Percentiles rank a stretch among this genome's conserved stretches.
Conservation (phyloP, 768 basidiomycete species). For the Atractiella rhizophila region DNA sequence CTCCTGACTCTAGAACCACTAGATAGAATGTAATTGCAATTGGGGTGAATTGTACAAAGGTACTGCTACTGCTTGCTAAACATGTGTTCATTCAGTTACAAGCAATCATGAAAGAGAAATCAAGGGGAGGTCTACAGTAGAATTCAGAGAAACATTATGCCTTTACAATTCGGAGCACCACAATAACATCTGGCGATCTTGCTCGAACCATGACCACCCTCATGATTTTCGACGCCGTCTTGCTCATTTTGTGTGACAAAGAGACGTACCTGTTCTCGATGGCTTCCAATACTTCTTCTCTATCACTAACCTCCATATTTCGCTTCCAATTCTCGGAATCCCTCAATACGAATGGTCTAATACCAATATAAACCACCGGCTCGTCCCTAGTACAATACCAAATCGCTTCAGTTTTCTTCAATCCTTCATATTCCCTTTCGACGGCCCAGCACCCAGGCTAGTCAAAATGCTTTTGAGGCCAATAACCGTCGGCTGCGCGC, state of each 20-base stretch:
- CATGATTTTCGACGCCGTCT: too few species aligned
- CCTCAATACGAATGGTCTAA: slow-evolving; percentile 71
- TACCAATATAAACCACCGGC: slow-evolving; percentile 66
- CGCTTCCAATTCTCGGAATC: slow-evolving; percentile 58
- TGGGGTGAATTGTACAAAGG: too few species aligned
- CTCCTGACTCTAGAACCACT: slow-evolving; percentile 68
- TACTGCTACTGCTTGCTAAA: too few species aligned
- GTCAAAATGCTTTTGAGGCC: slow-evolving; percentile 75
- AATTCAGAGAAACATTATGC: too few species aligned
- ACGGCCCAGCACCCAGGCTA: slow-evolving; percentile 28
- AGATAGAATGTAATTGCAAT: slow-evolving; percentile 91
- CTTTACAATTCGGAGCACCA: too few species aligned
- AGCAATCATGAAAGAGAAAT: too few species aligned
- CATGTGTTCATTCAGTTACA: too few species aligned
- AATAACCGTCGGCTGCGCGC: slow-evolving; percentile 78
- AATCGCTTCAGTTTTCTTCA: slow-evolving; percentile 29
- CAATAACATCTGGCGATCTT: too few species aligned
- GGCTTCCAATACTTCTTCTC: slow-evolving; percentile 82
- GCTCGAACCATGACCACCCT: too few species aligned
- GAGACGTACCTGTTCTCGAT: slow-evolving; percentile 32
- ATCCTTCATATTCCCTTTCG: background rate
- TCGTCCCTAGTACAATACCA: slow-evolving; percentile 97
- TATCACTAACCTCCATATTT: slow-evolving; percentile 55
- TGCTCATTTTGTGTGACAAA: too few species aligned
- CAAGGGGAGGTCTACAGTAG: too few species aligned